A percentile compares a stretch with the other conserved stretches of the same genome.
phyloP scores from a whole-genome alignment of 2,329 filamentous ascomycete genomes.

The Parastagonospora avenae region DNA sequence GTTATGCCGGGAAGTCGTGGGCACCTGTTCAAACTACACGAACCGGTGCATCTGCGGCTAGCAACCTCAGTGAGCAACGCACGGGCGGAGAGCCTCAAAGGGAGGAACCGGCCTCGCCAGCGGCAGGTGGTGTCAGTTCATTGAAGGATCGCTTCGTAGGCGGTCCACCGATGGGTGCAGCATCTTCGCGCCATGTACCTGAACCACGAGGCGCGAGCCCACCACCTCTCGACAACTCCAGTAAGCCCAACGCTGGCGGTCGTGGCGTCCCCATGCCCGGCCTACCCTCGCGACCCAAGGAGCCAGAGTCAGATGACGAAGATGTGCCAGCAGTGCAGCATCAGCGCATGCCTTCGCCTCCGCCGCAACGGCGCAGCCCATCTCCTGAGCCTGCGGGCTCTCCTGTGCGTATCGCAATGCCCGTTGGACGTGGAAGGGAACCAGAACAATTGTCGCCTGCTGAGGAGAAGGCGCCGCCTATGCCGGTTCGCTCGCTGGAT shows the following conservation, averaged over 20 bases:
- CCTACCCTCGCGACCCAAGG: slow-evolving; percentile 64
- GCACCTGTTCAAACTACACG: slow-evolving; percentile 76
- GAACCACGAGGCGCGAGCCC: slow-evolving; percentile 55
- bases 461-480: slow-evolving; percentile 56
- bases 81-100: slow-evolving; percentile 61
- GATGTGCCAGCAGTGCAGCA: slow-evolving; percentile 61
- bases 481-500: slow-evolving; percentile 69
- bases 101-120: slow-evolving; percentile 61
- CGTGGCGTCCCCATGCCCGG: slow-evolving; percentile 79
- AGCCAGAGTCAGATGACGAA: slow-evolving; percentile 50
- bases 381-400: slow-evolving; percentile 66
- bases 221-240: slow-evolving; percentile 68
- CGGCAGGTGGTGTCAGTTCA: slow-evolving; percentile 69
- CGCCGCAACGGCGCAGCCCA: slow-evolving; percentile 47
- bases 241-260: slow-evolving; percentile 66
- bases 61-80: slow-evolving; percentile 63
- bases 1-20: slow-evolving; percentile 90
- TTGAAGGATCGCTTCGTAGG: slow-evolving; percentile 84
- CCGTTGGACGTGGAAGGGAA: slow-evolving; percentile 69
- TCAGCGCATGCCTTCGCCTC: slow-evolving; percentile 52
- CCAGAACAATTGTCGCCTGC: slow-evolving; percentile 58
- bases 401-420: slow-evolving; percentile 84
- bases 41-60: slow-evolving; percentile 66
- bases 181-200: slow-evolving; percentile 50
- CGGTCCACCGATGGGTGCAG: slow-evolving; percentile 62